A percentile compares a stretch with the other conserved stretches of the same genome.
Evolutionary conservation across 495 filamentous ascomycete genomes (phyloP).

Genomic region (Neurospora tetrasperma): DNA sequence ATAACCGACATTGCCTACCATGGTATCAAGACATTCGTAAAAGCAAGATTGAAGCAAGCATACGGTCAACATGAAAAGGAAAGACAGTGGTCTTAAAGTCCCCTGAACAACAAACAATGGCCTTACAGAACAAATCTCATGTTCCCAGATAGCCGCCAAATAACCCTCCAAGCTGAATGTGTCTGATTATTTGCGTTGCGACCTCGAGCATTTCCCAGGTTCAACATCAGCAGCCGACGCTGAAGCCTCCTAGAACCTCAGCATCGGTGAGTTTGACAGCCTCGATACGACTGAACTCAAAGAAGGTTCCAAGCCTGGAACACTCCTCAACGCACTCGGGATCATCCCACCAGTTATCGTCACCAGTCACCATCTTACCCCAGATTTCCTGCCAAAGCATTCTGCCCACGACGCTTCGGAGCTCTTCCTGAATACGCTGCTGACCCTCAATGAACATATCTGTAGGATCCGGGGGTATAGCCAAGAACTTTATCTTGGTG

Average conservation of each 20-base stretch:
- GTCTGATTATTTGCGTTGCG: background rate
- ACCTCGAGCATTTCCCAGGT: background rate
- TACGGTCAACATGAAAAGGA: background rate
- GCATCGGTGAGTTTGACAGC: constrained; percentile 24
- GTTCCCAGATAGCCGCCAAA: background rate
- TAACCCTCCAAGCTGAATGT: too few relatives aligned
- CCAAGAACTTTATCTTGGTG: constrained; percentile 26
- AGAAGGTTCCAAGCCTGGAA: constrained; percentile 32
- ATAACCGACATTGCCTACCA: background rate
- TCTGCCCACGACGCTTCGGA: constrained; percentile 27
- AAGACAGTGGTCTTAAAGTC: background rate
- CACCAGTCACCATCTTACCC: constrained; percentile 33
- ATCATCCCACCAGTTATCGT: constrained; percentile 45
- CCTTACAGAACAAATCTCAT: background rate
- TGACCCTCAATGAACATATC: constrained; percentile 1
- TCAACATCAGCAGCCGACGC: background rate
- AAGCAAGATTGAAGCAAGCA: background rate
- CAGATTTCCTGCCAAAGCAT: constrained; percentile 38
- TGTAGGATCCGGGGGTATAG: constrained; percentile 11
- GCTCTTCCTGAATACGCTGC: constrained; percentile 18
- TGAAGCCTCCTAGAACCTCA: background rate
- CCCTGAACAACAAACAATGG: background rate
- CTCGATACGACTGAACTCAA: constrained; percentile 37
- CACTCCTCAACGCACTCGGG: constrained; percentile 37
- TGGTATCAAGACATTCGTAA: background rate